Percentiles rank a stretch among this genome's conserved stretches.
Evolutionary conservation across 2,329 filamentous ascomycete species (phyloP).

Genomic region (Trichoderma oligosporum): DNA sequence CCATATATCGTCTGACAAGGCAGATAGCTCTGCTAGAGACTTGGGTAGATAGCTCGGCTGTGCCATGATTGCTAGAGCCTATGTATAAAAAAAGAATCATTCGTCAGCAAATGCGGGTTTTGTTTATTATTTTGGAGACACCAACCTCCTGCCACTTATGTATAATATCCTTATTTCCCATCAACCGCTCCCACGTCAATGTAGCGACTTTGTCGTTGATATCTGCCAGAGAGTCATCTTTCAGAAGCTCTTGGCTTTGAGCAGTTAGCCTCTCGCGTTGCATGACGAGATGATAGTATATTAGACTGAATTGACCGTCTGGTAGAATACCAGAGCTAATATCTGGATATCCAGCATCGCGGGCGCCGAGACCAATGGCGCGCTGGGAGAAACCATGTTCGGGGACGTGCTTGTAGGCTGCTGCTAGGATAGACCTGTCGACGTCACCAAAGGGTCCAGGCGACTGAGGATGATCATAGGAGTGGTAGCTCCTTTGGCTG

Average conservation of each 20-base stretch:
- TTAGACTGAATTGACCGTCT: constrained; percentile 73
- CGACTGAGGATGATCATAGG: constrained; percentile 60
- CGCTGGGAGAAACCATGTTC: constrained; percentile 74
- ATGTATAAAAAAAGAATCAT: background rate
- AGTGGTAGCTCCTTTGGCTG: constrained; percentile 57
- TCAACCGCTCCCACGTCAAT: constrained; percentile 72
- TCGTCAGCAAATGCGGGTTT: background rate
- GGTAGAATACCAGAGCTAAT: constrained; percentile 81
- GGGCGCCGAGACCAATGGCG: constrained; percentile 71
- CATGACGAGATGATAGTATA: constrained; percentile 70
- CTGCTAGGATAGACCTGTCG: constrained; percentile 74
- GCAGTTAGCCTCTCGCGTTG: constrained; percentile 59
- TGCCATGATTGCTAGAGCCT: constrained; percentile 89
- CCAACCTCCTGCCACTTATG: constrained; percentile 79
- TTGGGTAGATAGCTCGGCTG: constrained; percentile 72
- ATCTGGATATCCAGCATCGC: constrained; percentile 80
- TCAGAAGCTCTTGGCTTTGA: constrained; percentile 39
- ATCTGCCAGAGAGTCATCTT: constrained; percentile 37
- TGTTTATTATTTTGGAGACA: background rate
- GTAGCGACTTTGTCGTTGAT: constrained; percentile 63
- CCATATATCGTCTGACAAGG: constrained; percentile 88
- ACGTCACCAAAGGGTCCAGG: constrained; percentile 60
- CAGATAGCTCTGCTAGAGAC: constrained; percentile 73
- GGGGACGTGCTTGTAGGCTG: constrained; percentile 77
- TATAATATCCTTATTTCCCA: constrained; percentile 69